Evolutionary conservation across 2,329 filamentous ascomycete genomes (phyloP), one percentile per base, ranked within the genome.

Genomic region (Ophiosphaerella narmari): DNA sequence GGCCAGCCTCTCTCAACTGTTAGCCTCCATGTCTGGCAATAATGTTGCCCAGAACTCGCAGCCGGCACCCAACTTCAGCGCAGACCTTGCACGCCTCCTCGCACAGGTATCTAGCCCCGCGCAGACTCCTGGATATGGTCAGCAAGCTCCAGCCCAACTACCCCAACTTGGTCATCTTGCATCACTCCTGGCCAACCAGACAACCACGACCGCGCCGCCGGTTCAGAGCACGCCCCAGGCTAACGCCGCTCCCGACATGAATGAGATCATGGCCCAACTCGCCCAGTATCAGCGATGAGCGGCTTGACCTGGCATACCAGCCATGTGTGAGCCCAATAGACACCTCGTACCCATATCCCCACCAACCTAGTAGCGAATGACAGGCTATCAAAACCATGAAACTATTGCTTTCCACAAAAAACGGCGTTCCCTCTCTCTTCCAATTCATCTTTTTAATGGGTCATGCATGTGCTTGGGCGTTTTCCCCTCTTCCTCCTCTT

Each of bases 251-350:
- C 72, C 75, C 32, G 76, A 80, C 59, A 85, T 91, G 60, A 83
- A 87, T 67, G 87, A 89, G 62, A 89, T 91, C 43, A 88, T 91
- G 82, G 86, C 86, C 12, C 85, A 89, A 62, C 75, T 91, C 51
- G 83, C 86, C 39, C 84, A 82, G 60, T 87, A 84, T 64, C 80
- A 85, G 55, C 81, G 86, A 32, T 72, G 50, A 62, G 31, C 8
- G 45, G 13, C 11, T 16, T 24, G 21, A 14, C 12, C 16, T 34
- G 7, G 26, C 26, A 29, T 29, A 11, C 26, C 11, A 6, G 11
- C 21, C 33, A 29, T 26, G 23, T 4, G 2, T 14, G 18, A 38
- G 14, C 16, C 9, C 21, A 18, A 18, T 12, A 23, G 3, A 38
- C 13, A 23, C 14, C 11, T 12, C 13, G 9, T 38, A 12, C 36